Percentiles rank a stretch among this genome's conserved stretches.
phyloP scores from a whole-genome alignment of 1,139 yeast genomes.

The Schwanniomyces etchellsii region DNA sequence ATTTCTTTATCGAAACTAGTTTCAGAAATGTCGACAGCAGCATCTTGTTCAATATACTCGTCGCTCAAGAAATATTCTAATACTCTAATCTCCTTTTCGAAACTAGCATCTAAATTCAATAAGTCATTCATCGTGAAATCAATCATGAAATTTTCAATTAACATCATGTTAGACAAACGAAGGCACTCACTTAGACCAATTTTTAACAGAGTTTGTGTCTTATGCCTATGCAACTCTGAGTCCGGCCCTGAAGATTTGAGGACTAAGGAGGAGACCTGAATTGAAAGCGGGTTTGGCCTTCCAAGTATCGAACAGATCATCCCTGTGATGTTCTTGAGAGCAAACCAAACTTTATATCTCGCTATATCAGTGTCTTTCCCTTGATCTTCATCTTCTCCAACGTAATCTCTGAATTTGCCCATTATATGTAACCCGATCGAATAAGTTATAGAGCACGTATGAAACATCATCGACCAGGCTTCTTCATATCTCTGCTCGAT shows the following conservation, averaged over 20 bases:
- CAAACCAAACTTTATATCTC: conserved; percentile 45
- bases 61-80: conserved; percentile 21
- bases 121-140: conserved; percentile 38
- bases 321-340: conserved; percentile 41
- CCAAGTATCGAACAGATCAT: conserved; percentile 49
- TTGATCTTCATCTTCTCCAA: conserved; percentile 8
- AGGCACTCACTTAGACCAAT: conserved; percentile 47
- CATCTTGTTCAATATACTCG: conserved; percentile 10
- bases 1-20: conserved; percentile 7
- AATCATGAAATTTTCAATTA: conserved; percentile 48
- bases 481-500: conserved; percentile 46
- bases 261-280: conserved; percentile 39
- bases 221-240: conserved; percentile 17
- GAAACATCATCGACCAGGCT: conserved; percentile 44
- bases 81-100: conserved; percentile 35
- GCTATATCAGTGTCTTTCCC: conserved; percentile 26
- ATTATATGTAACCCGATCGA: conserved; percentile 49
- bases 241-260: conserved; percentile 17
- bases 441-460: conserved; percentile 44
- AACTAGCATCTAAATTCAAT: conserved; percentile 31
- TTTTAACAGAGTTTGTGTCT: conserved; percentile 29
- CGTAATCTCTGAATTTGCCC: conserved; percentile 19
- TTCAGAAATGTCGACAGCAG: conserved; percentile 2
- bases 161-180: conserved; percentile 43
- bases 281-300: conserved; percentile 51